Base-by-base conservation (phyloP, 441 rosid species). In the Mallotus japonicus region DNA sequence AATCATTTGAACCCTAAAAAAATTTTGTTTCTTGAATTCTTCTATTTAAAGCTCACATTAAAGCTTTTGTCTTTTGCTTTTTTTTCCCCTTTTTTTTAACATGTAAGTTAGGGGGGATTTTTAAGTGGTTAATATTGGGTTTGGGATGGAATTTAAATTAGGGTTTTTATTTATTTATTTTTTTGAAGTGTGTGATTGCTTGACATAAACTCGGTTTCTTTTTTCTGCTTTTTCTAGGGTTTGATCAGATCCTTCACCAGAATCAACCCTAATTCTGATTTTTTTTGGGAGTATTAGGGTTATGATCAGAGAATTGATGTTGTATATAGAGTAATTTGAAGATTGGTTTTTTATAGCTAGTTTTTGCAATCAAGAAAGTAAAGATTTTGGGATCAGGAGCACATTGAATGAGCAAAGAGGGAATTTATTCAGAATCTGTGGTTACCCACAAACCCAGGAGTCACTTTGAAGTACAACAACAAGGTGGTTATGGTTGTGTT, bases 241-340 rank as follows among this genome's bases (percentile, higher is more conserved):
- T 86, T 83, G 83, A 80, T 79, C 79, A 68, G 87, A 83, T 89
- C 89, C 67, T 69, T 75, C 78, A 60, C 75, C 78, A 73, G 82
- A 75, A 83, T 78, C 81, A 68, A 71, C 87, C 90, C 84, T 86
- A 80, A 80, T 81, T 83, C 79, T 50, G 65, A 61, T 75, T 80
- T 85, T 85, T 76, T 82, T 83, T 81, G 74, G 61, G 78, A 70
- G 79, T 76, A 55, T 78, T 80, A 74, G 87, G 92, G 86, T 78
- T 75, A 73, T 72, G 79, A 77, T 77, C 71, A 63, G 74, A 78
- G 62, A 81, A 67, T 66, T 62, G 73, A 46, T 61, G 58, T 68
- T 58, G 70, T 82, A 76, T 73, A 46, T 60, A 76, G 9, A 40
- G 70, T 71, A 65, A 66, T 6, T 77, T 72, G 37, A 65, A 62